These are phyloP conservation scores for Calonectria crousiana DNA, from an alignment of 2,329 filamentous ascomycete genomes.

Conservation along the genomic window DNA sequence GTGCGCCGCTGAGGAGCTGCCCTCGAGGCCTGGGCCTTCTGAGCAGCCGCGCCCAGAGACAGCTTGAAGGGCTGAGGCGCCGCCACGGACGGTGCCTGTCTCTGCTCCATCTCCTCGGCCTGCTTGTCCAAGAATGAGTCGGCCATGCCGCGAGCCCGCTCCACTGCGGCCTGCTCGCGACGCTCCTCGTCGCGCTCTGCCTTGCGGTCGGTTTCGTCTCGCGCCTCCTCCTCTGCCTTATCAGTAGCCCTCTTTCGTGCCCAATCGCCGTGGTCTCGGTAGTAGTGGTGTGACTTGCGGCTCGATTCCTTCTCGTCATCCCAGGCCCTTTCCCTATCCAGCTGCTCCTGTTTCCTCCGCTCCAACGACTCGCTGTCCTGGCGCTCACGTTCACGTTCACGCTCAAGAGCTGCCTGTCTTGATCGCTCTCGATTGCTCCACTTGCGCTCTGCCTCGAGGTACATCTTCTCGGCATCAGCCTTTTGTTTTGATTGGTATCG, in stretches of 20 bases:
- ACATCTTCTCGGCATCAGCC: constrained; percentile 82
- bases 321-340: constrained; percentile 77
- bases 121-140: constrained; percentile 92
- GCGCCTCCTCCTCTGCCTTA: constrained; percentile 77
- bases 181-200: constrained; percentile 82
- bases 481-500: constrained; percentile 78
- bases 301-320: constrained; percentile 89
- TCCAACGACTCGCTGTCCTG: constrained; percentile 77
- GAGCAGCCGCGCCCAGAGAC: constrained; percentile 88
- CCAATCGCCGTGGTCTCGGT: constrained; percentile 88
- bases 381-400: constrained; percentile 84
- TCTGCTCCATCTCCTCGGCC: constrained; percentile 78
- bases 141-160: constrained; percentile 85
- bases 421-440: constrained; percentile 93
- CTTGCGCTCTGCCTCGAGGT: constrained; percentile 86
- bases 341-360: constrained; percentile 76
- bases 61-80: constrained; percentile 89
- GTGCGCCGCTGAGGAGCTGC: constrained; percentile 76
- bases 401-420: constrained; percentile 84
- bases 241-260: constrained; percentile 82
- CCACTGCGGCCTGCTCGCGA: constrained; percentile 76
- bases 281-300: constrained; percentile 83
- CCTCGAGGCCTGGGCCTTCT: constrained; percentile 72
- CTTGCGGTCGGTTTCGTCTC: constrained; percentile 86
- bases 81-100: constrained; percentile 52